Evolutionary conservation across 371 early-diverging fungal species (phyloP).

Genomic region (Mucor indicus): DNA sequence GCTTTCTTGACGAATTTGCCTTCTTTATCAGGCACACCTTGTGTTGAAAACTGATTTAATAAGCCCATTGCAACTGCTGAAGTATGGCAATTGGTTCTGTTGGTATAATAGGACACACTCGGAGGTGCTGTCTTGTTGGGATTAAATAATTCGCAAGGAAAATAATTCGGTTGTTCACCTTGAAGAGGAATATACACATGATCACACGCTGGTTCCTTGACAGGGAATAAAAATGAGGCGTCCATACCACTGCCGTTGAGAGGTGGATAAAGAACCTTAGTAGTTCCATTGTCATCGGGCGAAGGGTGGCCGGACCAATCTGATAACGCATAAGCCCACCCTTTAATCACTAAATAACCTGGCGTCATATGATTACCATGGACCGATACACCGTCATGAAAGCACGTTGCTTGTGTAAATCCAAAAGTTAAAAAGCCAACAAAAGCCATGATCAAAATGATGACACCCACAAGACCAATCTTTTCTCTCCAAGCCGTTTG

Average conservation of each 20-base stretch:
- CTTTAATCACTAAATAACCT: conserved; percentile 47
- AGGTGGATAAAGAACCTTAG: conserved; percentile 56
- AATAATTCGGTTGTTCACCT: conserved; percentile 50
- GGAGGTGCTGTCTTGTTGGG: conserved; percentile 41
- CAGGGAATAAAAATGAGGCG: conserved; percentile 54
- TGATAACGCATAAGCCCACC: conserved; percentile 55
- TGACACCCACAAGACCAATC: conserved; percentile 68
- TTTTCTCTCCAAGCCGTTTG: conserved; percentile 88
- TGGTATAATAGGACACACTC: conserved; percentile 44
- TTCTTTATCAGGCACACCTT: conserved; percentile 27
- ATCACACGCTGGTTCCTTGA: conserved; percentile 60
- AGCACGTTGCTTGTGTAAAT: conserved; percentile 53
- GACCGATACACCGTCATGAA: conserved; percentile 22
- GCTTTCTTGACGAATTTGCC: conserved; percentile 30
- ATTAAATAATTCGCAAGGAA: conserved; percentile 65
- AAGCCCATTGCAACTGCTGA: conserved; percentile 35
- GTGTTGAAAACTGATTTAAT: conserved; percentile 21
- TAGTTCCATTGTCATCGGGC: conserved; percentile 25
- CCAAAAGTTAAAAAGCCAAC: conserved; percentile 64
- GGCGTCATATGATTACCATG: conserved; percentile 31
- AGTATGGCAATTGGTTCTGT: conserved; percentile 64
- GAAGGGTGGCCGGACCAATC: conserved; percentile 49
- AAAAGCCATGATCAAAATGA: conserved; percentile 45
- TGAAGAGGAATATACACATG: conserved; percentile 48
- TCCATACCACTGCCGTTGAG: conserved; percentile 62